Conservation (phyloP, 345 rosid species). For the Euphorbia pulcherrima region DNA sequence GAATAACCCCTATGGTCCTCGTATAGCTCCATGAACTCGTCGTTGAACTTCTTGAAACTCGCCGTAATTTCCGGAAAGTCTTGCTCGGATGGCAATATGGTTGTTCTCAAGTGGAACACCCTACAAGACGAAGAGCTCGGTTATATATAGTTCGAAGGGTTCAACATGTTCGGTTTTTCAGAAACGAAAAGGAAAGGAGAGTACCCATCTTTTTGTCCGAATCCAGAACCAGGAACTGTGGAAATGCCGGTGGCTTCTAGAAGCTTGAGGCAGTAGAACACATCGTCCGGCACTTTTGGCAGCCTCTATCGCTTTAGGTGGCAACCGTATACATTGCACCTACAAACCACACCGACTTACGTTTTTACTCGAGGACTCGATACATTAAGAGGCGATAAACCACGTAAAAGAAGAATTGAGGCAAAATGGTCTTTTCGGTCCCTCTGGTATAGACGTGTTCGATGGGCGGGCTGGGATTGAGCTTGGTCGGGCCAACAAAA, state of each 20-base stretch:
- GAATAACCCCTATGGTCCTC: slow-evolving; percentile 71
- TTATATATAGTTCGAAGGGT: too few species aligned
- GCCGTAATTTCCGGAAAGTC: slow-evolving; percentile 94
- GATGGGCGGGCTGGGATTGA: too few species aligned
- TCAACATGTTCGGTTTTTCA: too few species aligned
- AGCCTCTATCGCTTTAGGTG: slow-evolving; percentile 81
- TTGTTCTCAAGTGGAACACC: slow-evolving; percentile 92
- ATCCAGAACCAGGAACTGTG: slow-evolving; percentile 99
- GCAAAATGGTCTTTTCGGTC: too few species aligned
- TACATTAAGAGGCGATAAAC: background rate
- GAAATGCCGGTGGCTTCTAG: slow-evolving; percentile 98
- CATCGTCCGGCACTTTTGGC: slow-evolving; percentile 76
- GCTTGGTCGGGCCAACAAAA: too few species aligned
- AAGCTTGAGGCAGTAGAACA: slow-evolving; percentile 92
- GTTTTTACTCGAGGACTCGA: slow-evolving; percentile 5
- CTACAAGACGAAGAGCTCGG: too few species aligned
- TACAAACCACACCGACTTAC: slow-evolving; percentile 20
- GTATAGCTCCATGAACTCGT: slow-evolving; percentile 87
- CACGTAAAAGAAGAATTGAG: too few species aligned
- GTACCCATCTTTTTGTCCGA: slow-evolving; percentile 98
- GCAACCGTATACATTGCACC: slow-evolving; percentile 96
- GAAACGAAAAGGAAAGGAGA: background rate
- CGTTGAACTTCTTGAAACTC: slow-evolving; percentile 94
- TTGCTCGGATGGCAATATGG: slow-evolving; percentile 90
- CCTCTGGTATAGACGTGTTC: too few species aligned